These are phyloP conservation scores for Thalassiosira oceanica DNA, from an alignment of 352 stramenopile genomes.

Conservation along the genomic window DNA sequence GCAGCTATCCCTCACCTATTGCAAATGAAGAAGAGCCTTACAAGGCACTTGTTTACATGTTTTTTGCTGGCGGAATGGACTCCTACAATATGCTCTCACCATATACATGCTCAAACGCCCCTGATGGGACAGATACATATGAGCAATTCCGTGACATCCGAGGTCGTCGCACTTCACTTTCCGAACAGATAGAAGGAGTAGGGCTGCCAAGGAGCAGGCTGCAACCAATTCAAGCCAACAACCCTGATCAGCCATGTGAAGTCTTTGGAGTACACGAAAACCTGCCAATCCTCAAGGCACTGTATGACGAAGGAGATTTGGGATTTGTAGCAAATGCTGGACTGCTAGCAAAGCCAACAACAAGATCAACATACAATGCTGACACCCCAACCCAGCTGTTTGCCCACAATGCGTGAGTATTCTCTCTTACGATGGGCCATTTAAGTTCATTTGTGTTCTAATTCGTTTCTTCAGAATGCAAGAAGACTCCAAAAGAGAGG, in stretches of 20 bases:
- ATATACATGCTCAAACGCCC: constrained; percentile 50
- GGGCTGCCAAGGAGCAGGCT: constrained; percentile 24
- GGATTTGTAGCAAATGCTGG: constrained; percentile 73
- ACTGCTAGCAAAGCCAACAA: constrained; percentile 52
- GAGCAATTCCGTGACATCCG: constrained; percentile 35
- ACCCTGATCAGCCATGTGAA: constrained; percentile 46
- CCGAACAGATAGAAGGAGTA: too few relatives aligned
- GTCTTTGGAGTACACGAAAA: constrained; percentile 68
- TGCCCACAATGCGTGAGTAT: constrained; percentile 69
- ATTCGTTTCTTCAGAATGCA: too few relatives aligned
- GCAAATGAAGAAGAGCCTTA: constrained; percentile 24
- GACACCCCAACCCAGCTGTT: constrained; percentile 47
- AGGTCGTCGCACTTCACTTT: constrained; percentile 1
- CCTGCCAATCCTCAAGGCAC: constrained; percentile 40
- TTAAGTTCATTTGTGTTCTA: too few relatives aligned
- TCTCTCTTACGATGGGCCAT: too few relatives aligned
- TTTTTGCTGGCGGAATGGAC: constrained; percentile 61
- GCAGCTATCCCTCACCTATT: background rate
- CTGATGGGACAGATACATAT: constrained; percentile 47
- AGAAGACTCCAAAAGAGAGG: too few relatives aligned
- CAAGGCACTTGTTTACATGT: constrained; percentile 72
- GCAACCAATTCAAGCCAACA: constrained; percentile 31
- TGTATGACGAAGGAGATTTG: constrained; percentile 60
- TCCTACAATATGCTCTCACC: constrained; percentile 70
- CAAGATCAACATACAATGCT: constrained; percentile 39